Evolutionary conservation across 495 filamentous ascomycete species (phyloP), one percentile per base, ranked within the genome.

Genomic region (Penicillium arizonense): DNA sequence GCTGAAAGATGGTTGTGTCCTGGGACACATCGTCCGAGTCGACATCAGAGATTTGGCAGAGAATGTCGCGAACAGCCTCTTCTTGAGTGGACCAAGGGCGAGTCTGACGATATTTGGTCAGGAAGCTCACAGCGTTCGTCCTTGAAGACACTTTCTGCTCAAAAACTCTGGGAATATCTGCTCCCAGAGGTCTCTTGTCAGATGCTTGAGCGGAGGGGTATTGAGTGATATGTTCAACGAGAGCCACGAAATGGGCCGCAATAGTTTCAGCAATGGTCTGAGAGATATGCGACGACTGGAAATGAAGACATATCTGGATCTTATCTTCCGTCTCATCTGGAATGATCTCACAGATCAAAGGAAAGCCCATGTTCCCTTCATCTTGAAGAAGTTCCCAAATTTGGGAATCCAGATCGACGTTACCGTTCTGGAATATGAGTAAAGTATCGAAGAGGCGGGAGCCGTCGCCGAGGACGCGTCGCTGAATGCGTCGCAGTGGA

Each of bases 361-460:
- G 77, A 69, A 72, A 89, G 70, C 90, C 88, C 88, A 94, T 94
- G 39, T 79, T 72, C 1, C 90, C 88, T 45, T 79, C 67, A 58
- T 95, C 90, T 21, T 79, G 66, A 47, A 81, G 70, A 23, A 90
- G 56, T 5, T 72, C 74, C 90, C 90, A 95, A 20, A 92, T 65
- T 0, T 61, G 53, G 6, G 66, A 20, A 56, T 89, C 80, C 7
- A 91, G 71, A 1, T 63, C 52, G 12, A 69, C 58, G 2, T 65
- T 53, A 0, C 75, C 67, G 23, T 82, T 78, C 53, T 95, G 90
- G 40, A 92, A 70, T 49, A 95, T 77, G 46, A 95, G 73, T 47
- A 94, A 68, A 11, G 86, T 88, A 67, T 94, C 88, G 63, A 94
- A 92, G 30, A 94, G 74, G 18, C 64, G 68, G 37, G 69, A 66